Percentiles rank a stretch among this genome's conserved stretches.
phyloP scores from a whole-genome alignment of 345 rosid species.

The Pugionium dolabratum region DNA sequence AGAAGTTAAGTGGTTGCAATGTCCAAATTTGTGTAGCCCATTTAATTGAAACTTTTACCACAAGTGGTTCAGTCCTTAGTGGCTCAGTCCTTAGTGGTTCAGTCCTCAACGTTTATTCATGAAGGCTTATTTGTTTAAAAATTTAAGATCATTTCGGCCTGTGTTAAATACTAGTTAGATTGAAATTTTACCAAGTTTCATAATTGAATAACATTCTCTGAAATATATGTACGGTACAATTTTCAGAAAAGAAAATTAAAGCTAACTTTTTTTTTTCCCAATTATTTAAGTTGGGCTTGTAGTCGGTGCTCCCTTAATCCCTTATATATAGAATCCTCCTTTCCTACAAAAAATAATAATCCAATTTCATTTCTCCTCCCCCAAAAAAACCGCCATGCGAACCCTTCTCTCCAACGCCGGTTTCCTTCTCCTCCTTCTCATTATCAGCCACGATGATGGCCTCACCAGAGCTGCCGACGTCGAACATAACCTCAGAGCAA shows the following conservation, averaged over 20 bases:
- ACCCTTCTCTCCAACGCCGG: slow-evolving; percentile 28
- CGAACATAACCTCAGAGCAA: slow-evolving; percentile 25
- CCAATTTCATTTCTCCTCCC: slow-evolving; percentile 15
- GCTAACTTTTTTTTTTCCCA: no score
- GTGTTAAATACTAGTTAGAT: background rate
- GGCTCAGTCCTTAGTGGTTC: no score
- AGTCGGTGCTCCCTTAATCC: background rate
- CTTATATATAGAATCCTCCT: slow-evolving; percentile 26
- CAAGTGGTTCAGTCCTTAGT: background rate
- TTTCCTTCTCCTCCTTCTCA: slow-evolving; percentile 25
- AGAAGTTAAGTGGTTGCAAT: no score
- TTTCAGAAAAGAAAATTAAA: background rate
- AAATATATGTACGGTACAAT: background rate
- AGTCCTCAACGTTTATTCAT: background rate
- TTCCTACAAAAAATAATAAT: background rate
- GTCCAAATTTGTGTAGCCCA: no score
- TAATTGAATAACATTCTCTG: slow-evolving; percentile 16
- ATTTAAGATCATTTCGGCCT: background rate
- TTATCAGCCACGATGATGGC: slow-evolving; percentile 21
- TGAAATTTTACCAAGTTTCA: background rate
- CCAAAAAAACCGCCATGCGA: slow-evolving; percentile 24
- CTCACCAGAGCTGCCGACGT: slow-evolving; percentile 16
- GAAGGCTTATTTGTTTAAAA: background rate
- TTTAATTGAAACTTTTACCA: no score
- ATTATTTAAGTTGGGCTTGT: no score